Evolutionary conservation across 1,284 basidiomycete genomes (phyloP).

Genomic region (Cryptococcus maquisensis): DNA sequence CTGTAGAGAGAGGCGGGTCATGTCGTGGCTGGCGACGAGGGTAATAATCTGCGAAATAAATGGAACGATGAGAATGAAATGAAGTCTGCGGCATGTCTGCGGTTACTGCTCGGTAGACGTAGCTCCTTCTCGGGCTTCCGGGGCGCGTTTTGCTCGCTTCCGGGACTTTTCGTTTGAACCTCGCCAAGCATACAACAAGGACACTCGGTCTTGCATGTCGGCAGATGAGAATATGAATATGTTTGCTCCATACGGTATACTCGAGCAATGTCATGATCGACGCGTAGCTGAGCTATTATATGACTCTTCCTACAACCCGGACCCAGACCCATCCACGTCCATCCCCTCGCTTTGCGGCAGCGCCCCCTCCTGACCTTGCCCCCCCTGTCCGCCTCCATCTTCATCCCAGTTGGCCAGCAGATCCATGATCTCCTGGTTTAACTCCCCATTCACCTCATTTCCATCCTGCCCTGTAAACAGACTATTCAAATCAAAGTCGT

Average conservation of each 20-base stretch:
- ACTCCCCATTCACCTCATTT: conserved; percentile 7
- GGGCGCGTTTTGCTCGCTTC: too few relatives aligned
- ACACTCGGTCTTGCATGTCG: background rate
- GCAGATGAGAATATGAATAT: background rate
- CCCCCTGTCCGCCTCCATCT: background rate
- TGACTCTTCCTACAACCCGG: too few relatives aligned
- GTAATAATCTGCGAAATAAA: too few relatives aligned
- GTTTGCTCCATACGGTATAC: background rate
- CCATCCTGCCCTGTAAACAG: conserved; percentile 10
- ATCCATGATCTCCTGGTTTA: conserved; percentile 28
- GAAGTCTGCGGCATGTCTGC: too few relatives aligned
- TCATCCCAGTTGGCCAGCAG: conserved; percentile 22
- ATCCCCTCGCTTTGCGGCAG: background rate
- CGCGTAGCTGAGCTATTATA: too few relatives aligned
- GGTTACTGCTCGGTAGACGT: too few relatives aligned
- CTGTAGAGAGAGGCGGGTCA: conserved; percentile 12
- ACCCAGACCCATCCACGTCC: background rate
- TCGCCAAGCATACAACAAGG: background rate
- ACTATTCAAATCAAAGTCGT: conserved; percentile 8
- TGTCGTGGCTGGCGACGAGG: background rate
- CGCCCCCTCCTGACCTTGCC: background rate
- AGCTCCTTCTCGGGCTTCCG: too few relatives aligned
- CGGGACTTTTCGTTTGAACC: background rate
- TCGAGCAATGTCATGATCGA: too few relatives aligned
- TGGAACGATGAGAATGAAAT: too few relatives aligned